These are phyloP conservation scores for Lipomyces sp. DNA, from an alignment of 805 yeast species.

Conservation along the genomic window DNA sequence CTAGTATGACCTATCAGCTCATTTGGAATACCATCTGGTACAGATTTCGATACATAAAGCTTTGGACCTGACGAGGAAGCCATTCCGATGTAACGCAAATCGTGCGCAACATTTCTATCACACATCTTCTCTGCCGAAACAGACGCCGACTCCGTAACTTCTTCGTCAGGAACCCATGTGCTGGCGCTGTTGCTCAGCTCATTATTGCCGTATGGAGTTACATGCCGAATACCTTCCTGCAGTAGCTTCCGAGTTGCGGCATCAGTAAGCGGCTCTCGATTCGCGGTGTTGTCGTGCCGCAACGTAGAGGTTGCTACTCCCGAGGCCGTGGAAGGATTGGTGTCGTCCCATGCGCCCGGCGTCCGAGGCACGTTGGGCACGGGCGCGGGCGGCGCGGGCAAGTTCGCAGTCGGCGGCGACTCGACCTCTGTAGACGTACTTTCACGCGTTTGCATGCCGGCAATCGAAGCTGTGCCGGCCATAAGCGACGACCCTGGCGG, in stretches of 20 bases:
- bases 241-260: constrained; percentile 25
- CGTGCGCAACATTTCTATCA: constrained; percentile 33
- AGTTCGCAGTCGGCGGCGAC: not conserved
- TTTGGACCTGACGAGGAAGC: constrained; percentile 26
- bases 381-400: too few species aligned
- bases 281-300: not conserved
- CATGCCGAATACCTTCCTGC: constrained; percentile 29
- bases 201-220: constrained; percentile 23
- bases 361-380: not conserved
- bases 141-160: constrained; percentile 22
- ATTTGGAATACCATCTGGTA: constrained; percentile 21
- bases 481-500: not conserved
- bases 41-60: constrained; percentile 21
- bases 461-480: constrained; percentile 9
- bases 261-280: constrained; percentile 18
- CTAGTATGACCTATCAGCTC: constrained; percentile 21
- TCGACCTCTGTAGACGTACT: not conserved
- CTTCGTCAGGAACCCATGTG: constrained; percentile 23
- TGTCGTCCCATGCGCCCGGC: constrained; percentile 33
- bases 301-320: not conserved
- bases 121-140: constrained; percentile 31
- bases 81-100: constrained; percentile 22
- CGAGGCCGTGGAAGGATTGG: not conserved
- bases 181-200: constrained; percentile 17
- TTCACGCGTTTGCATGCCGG: not conserved